Evolutionary conservation across 306 rosid species (phyloP), one percentile per base, ranked within the genome.

Genomic region (Abrus precatorius): DNA sequence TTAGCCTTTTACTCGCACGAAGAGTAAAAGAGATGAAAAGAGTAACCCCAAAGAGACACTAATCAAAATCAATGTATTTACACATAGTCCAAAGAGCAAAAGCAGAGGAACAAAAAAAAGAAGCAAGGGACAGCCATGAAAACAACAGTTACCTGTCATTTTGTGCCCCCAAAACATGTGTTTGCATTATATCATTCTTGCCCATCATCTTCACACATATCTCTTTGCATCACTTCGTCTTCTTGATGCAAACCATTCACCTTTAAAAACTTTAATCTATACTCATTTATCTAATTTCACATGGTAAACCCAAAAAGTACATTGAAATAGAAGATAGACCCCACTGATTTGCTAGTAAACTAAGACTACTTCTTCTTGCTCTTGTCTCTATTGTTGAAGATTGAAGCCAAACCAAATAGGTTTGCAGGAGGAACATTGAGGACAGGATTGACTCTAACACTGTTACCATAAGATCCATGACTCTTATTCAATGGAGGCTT

Each of bases 401-500:
- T 89, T 74, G 93, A 90, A 54, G 87, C 91, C 43, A 94, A 80
- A 54, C 97, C 97, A 82, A 94, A 92, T 5, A 94, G 63, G 79
- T 86, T 91, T 36, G 89, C 89, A 5, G 97, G 57, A 74, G 88
- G 91, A 74, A 94, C 92, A 77, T 92, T 92, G 11, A 94, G 80
- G 79, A 90, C 75, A 72, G 96, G 97, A 80, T 76, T 91, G 65
- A 89, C 84, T 57, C 84, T 55, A 79, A 82, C 85, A 56, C 83
- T 82, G 66, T 75, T 85, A 45, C 87, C 88, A 80, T 90, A 82
- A 55, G 83, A 80, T 76, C 93, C 89, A 41, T 88, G 87, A 79
- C 38, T 74, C 87, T 87, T 92, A 80, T 88, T 91, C 87, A 94
- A 75, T 63, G 97, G 97, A 74, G 97, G 97, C 85, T 87, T 94